Base-by-base conservation (phyloP, 148 eudicot species). In the Spergularia marina region DNA sequence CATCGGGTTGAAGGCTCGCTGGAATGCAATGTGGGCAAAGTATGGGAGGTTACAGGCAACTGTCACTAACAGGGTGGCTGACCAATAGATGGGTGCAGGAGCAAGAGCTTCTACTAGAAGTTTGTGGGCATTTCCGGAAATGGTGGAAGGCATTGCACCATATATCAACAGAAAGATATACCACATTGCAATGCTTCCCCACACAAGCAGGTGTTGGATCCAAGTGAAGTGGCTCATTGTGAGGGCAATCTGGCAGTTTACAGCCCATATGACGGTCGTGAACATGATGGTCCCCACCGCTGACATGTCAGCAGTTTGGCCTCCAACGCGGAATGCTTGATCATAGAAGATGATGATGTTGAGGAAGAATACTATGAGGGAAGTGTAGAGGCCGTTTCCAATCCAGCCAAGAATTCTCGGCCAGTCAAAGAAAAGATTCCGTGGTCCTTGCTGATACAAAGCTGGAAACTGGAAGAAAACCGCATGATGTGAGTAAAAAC, bases 171-270 rank as follows among this genome's bases (percentile, higher is more conserved):
- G 86, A 41, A 93, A 93, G 10, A 91, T 25, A 79, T 93, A 93
- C 98, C 98, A 93, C 69, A 82, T 82, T 60, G 71, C 73, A 18
- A 91, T 77, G 79, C 94, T 89, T 9, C 92, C 94, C 94, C 98
- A 89, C 7, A 93, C 81, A 2, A 93, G 80, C 15, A 88, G n/a
- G 74, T 91, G 98, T 64, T 94, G 98, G 63, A 94, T 89, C 92
- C 92, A 91, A 2, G 98, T 94, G 89, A 91, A 94, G 84, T 93
- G 94, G 83, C 90, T 87, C 94, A 91, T 91, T 0, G 94, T 91
- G 66, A 93, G 89, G 21, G 92, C 89, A 16, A 93, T 93, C 77
- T 93, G 98, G 85, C 84, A 85, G 74, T 93, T 93, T 8, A 93
- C 97, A 0, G 90, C 88, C 97, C 96, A 93, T 23, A 93, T 87